These are phyloP conservation scores for Mycosphaerella arachidis DNA, from an alignment of 2,329 filamentous ascomycete genomes.

Conservation along the genomic window DNA sequence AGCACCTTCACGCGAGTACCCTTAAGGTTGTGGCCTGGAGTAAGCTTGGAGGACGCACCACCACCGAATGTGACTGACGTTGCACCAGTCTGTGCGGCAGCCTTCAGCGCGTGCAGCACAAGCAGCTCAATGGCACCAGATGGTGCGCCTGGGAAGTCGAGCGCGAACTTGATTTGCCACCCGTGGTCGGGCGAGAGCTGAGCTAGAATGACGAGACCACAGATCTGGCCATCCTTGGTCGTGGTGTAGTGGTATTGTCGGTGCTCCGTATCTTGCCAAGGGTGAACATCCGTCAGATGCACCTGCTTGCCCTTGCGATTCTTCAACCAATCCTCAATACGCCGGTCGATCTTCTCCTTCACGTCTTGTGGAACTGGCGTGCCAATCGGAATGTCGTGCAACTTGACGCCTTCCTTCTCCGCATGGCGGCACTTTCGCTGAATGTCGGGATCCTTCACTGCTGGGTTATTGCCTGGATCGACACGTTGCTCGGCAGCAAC, in stretches of 20 bases:
- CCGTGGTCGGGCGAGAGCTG: slow-evolving; percentile 76
- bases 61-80: slow-evolving; percentile 79
- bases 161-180: slow-evolving; percentile 93
- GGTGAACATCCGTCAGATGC: slow-evolving; percentile 82
- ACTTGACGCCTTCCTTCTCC: slow-evolving; percentile 77
- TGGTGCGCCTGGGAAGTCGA: slow-evolving; percentile 85
- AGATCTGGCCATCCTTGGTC: slow-evolving; percentile 66
- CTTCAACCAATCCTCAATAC: slow-evolving; percentile 74
- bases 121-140: slow-evolving; percentile 82
- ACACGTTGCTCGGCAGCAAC: slow-evolving; percentile 87
- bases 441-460: slow-evolving; percentile 61
- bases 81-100: slow-evolving; percentile 54
- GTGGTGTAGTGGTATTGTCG: slow-evolving; percentile 80
- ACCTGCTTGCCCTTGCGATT: slow-evolving; percentile 80
- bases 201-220: slow-evolving; percentile 74
- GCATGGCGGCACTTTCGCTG: slow-evolving; percentile 74
- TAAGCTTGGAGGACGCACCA: slow-evolving; percentile 69
- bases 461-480: slow-evolving; percentile 64
- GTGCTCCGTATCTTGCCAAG: slow-evolving; percentile 80
- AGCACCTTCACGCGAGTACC: slow-evolving; percentile 77
- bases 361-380: slow-evolving; percentile 61
- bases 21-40: slow-evolving; percentile 74
- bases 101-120: slow-evolving; percentile 66
- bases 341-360: slow-evolving; percentile 63
- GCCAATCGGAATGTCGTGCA: slow-evolving; percentile 66